These are phyloP conservation scores for Aspergillus nanangensis DNA, from an alignment of 495 filamentous ascomycete species.

Conservation along the genomic window DNA sequence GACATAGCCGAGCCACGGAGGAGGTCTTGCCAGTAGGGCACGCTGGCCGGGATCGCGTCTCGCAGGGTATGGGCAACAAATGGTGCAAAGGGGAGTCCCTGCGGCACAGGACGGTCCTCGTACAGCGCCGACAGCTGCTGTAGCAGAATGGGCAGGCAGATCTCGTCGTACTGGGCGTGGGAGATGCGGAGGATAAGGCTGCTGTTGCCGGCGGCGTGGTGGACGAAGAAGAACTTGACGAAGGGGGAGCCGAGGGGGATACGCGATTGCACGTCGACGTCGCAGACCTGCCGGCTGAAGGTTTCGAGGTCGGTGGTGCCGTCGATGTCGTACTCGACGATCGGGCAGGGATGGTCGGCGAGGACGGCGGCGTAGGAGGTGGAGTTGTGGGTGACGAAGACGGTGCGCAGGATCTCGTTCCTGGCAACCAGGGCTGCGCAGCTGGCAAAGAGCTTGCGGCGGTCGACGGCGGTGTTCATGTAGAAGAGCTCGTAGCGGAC, in stretches of 20 bases:
- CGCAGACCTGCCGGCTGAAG: slow-evolving; percentile 37
- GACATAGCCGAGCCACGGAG: slow-evolving; percentile 49
- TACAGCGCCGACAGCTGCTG: slow-evolving; percentile 44
- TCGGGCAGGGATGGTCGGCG: slow-evolving; percentile 29
- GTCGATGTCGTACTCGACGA: slow-evolving; percentile 21
- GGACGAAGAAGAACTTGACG: slow-evolving; percentile 47
- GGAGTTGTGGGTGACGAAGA: slow-evolving; percentile 51
- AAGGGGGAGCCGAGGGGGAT: slow-evolving; percentile 54
- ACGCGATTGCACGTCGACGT: slow-evolving; percentile 30
- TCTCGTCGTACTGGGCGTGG: slow-evolving; percentile 66
- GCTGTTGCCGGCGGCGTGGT: slow-evolving; percentile 23
- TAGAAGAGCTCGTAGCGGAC: slow-evolving; percentile 42
- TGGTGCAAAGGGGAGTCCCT: slow-evolving; percentile 46
- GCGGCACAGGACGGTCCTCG: slow-evolving; percentile 20
- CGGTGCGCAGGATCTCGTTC: slow-evolving; percentile 62
- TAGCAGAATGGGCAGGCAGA: slow-evolving; percentile 56
- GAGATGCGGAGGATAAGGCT: slow-evolving; percentile 56
- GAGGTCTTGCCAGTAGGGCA: slow-evolving; percentile 48
- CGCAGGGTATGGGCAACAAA: slow-evolving; percentile 34
- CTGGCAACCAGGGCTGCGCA: slow-evolving; percentile 40
- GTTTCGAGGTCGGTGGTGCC: slow-evolving; percentile 30
- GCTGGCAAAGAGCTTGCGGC: slow-evolving; percentile 20
- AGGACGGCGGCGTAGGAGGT: slow-evolving; percentile 52
- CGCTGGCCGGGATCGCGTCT: slow-evolving; percentile 15
- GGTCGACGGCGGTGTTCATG: slow-evolving; percentile 27